Evolutionary conservation across 805 yeast genomes (phyloP).

Genomic region (Starmerella bombi): DNA sequence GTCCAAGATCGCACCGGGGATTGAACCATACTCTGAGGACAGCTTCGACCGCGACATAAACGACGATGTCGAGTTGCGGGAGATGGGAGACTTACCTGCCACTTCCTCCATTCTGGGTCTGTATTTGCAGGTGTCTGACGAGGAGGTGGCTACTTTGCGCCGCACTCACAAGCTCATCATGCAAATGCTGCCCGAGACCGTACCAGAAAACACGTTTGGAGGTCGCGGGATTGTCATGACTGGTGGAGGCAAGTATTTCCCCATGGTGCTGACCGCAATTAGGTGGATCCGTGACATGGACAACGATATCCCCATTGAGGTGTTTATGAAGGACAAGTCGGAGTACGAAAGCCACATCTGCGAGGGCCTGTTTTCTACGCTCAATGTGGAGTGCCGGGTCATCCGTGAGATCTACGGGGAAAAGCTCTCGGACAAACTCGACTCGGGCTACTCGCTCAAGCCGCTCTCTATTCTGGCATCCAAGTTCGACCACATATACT

Average conservation of each 20-base stretch:
- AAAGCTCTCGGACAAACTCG: conserved; percentile 35
- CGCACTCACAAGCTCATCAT: conserved; percentile 11
- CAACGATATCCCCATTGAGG: conserved; percentile 60
- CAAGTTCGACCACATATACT: conserved; percentile 52
- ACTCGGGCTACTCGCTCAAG: conserved; percentile 52
- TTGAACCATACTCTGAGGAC: conserved; percentile 28
- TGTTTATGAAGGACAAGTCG: conserved; percentile 52
- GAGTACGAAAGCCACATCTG: conserved; percentile 65
- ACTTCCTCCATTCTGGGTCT: conserved; percentile 10
- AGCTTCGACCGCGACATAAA: conserved; percentile 34
- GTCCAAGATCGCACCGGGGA: conserved; percentile 29
- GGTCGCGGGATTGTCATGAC: conserved; percentile 50
- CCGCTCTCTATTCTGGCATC: conserved; percentile 56
- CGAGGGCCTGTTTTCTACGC: conserved; percentile 43
- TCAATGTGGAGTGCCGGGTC: conserved; percentile 53
- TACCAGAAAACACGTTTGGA: conserved; percentile 14
- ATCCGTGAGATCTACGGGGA: conserved; percentile 49
- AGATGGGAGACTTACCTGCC: conserved; percentile 11
- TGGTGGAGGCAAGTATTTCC: conserved; percentile 66
- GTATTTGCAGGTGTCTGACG: conserved; percentile 15
- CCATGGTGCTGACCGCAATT: conserved; percentile 53
- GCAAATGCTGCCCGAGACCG: conserved; percentile 6
- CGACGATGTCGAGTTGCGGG: conserved; percentile 24
- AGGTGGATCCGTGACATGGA: conserved; percentile 52
- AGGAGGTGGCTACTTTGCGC: conserved; percentile 10